Evolutionary conservation across 345 rosid genomes (phyloP).

Genomic region (Sisymbrium irio): DNA sequence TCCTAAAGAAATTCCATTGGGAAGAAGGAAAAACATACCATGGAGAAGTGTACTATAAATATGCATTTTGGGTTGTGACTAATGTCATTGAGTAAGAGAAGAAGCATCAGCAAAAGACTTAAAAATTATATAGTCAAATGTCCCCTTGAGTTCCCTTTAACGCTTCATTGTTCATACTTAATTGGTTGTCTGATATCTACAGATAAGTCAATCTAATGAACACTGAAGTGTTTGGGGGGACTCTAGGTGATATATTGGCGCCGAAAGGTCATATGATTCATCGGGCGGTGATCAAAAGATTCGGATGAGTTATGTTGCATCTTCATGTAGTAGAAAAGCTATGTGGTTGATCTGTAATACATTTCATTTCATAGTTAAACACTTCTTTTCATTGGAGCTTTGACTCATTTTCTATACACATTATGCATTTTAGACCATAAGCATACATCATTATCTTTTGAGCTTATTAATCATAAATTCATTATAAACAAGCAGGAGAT

Average conservation of each 20-base stretch:
- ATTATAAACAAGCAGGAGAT: neutral
- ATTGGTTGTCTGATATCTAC: neutral
- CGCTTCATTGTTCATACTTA: conserved; percentile 31
- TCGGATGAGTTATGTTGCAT: neutral
- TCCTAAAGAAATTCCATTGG: neutral
- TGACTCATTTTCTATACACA: neutral
- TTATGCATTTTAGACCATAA: neutral
- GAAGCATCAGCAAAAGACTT: neutral
- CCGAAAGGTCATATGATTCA: neutral
- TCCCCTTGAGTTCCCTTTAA: conserved; percentile 36
- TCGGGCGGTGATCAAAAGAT: neutral
- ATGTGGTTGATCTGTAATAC: neutral
- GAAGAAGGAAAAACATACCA: neutral
- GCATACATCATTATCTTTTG: neutral
- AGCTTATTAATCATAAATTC: neutral
- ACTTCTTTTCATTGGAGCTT: neutral
- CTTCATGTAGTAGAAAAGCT: neutral
- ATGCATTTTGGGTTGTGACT: neutral
- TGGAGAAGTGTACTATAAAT: conserved; percentile 15
- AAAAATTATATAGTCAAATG: conserved; percentile 13
- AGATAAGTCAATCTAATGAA: neutral
- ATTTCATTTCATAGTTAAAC: neutral
- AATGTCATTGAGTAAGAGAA: conserved; percentile 2
- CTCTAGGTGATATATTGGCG: conserved; percentile 28
- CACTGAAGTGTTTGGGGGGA: conserved; percentile 41